Evolutionary conservation across 371 early-diverging fungal species (phyloP), one percentile per base, ranked within the genome.

Genomic region (Mortierella sp.): DNA sequence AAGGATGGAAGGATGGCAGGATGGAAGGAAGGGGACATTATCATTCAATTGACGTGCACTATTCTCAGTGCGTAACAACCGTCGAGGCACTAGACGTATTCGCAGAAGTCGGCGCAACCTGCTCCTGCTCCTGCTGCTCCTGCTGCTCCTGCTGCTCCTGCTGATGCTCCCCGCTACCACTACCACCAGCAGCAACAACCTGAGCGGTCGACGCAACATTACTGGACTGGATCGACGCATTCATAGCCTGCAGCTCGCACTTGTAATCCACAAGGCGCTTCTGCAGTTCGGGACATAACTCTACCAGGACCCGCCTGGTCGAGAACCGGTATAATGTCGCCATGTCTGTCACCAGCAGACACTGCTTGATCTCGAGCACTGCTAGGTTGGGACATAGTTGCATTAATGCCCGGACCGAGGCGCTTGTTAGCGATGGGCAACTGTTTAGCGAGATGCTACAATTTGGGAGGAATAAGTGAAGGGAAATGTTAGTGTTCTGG

Each of bases 321-420:
- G 82, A 82, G 60, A 86, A 82, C 21, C 82, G 87, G 42, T 86
- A 82, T 21, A 86, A 26, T 0, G 83, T 82, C 7, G 87, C 87
- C 87, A 86, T 86, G 26, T 86, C 87, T 31, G 82, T 72, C 11
- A 86, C 78, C 31, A 80, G 50, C 21, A 82, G 89, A 57, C 93
- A 93, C 45, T 93, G 91, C 68, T 92, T 92, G 87, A 93, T 91
- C 83, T 92, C 92, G 83, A 93, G 91, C 1, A 93, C 93, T 16
- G 90, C 89, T 21, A 93, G 77, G 52, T 89, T 89, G 1, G 89
- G 90, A 68, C 92, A 93, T 58, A 90, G 75, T 38, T 81, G 77
- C 57, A 91, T 89, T 78, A 90, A 79, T 0, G 91, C 89, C 42
- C 88, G 89, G 50, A 93, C 70, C 2, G 91, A 79, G 14, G 88